phyloP scores from a whole-genome alignment of 495 filamentous ascomycete genomes.

The Elaphomyces granulatus region DNA sequence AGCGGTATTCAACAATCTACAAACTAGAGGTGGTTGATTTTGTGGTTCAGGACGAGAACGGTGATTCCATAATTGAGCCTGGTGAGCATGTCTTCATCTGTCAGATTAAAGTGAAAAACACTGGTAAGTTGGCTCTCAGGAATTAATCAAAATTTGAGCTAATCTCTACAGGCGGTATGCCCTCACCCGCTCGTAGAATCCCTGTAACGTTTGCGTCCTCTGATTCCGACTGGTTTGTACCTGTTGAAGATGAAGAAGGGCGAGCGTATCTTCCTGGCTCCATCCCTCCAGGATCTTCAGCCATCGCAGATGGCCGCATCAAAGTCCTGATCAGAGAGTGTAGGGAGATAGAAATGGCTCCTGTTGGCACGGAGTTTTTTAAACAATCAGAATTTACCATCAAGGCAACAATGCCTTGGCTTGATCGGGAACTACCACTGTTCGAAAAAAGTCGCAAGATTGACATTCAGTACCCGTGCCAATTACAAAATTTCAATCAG shows the following conservation, averaged over 20 bases:
- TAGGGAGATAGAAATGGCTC: too few relatives aligned
- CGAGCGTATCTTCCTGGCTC: neutral
- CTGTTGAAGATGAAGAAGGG: neutral
- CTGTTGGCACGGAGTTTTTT: too few relatives aligned
- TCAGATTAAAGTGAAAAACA: conserved; percentile 26
- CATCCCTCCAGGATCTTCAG: neutral
- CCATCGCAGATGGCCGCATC: neutral
- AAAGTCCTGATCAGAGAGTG: neutral
- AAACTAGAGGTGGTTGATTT: conserved; percentile 22
- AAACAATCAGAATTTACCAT: too few relatives aligned
- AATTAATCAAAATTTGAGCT: neutral
- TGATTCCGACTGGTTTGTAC: neutral
- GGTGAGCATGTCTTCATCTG: conserved; percentile 28
- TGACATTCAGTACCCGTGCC: too few relatives aligned
- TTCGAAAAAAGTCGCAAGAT: too few relatives aligned
- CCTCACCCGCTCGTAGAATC: conserved; percentile 5
- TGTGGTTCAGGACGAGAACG: conserved; percentile 30
- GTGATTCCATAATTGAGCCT: conserved; percentile 32
- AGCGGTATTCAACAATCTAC: conserved; percentile 21
- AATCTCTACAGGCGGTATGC: conserved; percentile 6
- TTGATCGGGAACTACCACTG: too few relatives aligned
- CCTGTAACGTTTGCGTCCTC: neutral
- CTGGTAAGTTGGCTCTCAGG: conserved; percentile 10
- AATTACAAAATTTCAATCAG: too few relatives aligned
- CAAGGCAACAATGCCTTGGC: too few relatives aligned